These are phyloP conservation scores for Phellopilus nigrolimitatus DNA, from an alignment of 1,284 basidiomycete species.

Conservation along the genomic window DNA sequence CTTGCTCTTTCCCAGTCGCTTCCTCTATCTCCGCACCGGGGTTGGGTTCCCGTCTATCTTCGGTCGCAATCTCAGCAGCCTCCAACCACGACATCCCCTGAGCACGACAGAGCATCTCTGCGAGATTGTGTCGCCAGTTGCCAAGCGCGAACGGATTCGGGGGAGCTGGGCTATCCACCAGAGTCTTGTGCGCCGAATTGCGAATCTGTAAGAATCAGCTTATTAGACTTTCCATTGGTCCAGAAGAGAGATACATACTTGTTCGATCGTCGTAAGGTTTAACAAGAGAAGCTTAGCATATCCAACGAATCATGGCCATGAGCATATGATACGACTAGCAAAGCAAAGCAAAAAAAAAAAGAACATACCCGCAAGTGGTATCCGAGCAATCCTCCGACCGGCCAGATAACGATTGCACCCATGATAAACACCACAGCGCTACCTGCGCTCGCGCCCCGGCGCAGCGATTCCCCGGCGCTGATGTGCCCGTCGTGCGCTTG, in stretches of 20 bases:
- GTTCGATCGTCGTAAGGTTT: conserved; percentile 91
- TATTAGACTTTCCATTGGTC: conserved; percentile 6
- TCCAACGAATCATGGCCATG: conserved; percentile 15
- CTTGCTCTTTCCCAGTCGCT: neutral
- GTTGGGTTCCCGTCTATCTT: conserved; percentile 65
- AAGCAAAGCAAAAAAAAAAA: neutral
- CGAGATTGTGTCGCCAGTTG: conserved; percentile 61
- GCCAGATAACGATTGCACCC: conserved; percentile 70
- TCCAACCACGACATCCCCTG: conserved; percentile 68
- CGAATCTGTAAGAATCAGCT: conserved; percentile 48
- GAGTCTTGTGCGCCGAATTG: conserved; percentile 70
- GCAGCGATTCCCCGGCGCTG: conserved; percentile 6
- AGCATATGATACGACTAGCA: neutral
- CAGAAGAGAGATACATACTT: conserved; percentile 49
- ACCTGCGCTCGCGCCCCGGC: conserved; percentile 48
- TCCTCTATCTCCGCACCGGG: conserved; percentile 36
- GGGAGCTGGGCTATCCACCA: conserved; percentile 55
- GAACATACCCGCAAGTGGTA: conserved; percentile 81
- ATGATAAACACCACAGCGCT: conserved; percentile 76
- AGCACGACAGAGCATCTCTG: conserved; percentile 67
- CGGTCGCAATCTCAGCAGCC: conserved; percentile 47
- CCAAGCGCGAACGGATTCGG: conserved; percentile 79
- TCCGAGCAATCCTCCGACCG: conserved; percentile 68
- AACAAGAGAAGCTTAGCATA: conserved; percentile 75
- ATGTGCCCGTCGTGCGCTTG: conserved; percentile 41